Base-by-base conservation (phyloP, 371 early-diverging fungal species). In the Rhizopus stolonifer region DNA sequence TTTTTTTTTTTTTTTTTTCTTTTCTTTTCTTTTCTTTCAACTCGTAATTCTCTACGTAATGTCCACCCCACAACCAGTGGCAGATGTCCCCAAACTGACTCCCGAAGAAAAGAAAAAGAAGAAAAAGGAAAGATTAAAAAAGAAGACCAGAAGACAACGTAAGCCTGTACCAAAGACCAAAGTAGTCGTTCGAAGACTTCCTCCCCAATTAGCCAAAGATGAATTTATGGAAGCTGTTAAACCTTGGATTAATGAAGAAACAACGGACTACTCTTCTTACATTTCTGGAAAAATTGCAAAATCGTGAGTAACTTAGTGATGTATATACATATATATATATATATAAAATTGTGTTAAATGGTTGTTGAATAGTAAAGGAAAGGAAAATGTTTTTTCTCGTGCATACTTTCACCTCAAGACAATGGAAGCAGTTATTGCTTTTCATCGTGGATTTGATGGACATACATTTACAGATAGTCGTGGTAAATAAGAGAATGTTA, bases 391-490 rank as follows among this genome's bases (percentile, higher is more conserved):
- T 0, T 86, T 82, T 55, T 88, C 91, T 17, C 77, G 90, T 11
- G 91, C 90, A 0, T 92, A 93, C 69, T 72, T 93, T 46, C 79
- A 86, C 54, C 90, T 93, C 67, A 82, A 83, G 38, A 67, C 68
- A 11, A 72, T 80, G 59, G 88, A 88, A 23, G 70, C 71, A 2
- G 80, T 91, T 1, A 46, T 85, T 49, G 84, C 81, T 23, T 93
- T 93, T 60, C 85, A 83, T 58, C 84, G 80, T 54, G 78, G 71
- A 8, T 93, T 80, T 61, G 85, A 89, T 66, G 91, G 90, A 4
- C 91, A 91, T 69, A 57, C 83, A 2, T 93, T 89, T 61, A 52
- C 85, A 23, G 91, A 93, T 56, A 79, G 66, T 46, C 69, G 77
- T 67, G 86, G 89, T 86, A 70, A 42, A 54, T 8, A 14, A 14